Base-by-base conservation (phyloP, 2,329 filamentous ascomycete species). In the Alternaria arbusti region DNA sequence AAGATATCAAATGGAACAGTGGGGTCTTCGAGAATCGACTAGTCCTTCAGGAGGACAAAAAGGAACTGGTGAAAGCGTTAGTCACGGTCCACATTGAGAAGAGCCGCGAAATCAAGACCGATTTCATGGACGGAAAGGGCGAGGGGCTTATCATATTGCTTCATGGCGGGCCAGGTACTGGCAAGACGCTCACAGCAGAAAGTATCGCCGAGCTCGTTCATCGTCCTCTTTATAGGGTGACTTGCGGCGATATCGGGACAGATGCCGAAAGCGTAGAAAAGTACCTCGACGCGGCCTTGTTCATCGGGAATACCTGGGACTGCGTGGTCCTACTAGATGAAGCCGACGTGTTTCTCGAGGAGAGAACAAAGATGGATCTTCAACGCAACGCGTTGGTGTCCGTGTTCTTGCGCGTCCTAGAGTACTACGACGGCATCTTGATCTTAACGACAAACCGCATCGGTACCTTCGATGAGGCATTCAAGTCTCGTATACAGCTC, bases 271-370 rank as follows among this genome's bases (percentile, higher is more conserved):
- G 59, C 0, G 68, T 67, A 0, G 66, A 69, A 30, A 51, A 59
- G 12, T 57, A 67, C 2, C 54, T 69, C 0, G 17, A 63, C 5
- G 46, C 49, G 0, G 54, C 30, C 1, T 17, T 67, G 0, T 57
- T 55, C 3, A 13, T 63, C 11, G 52, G 65, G 3, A 63, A 50
- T 0, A 59, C 40, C 9, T 87, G 83, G 76, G 83, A 82, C 11
- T 86, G 83, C 30, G 55, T 88, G 3, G 81, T 88, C 84, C 61
- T 71, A 0, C 56, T 70, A 6, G 69, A 70, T n/a, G 65, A 71
- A 26, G 67, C 69, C 1, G 67, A 89, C 57, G 85, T 88, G 11
- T 88, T 87, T 73, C 82, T 89, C 5, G 84, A 87, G 73, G 74
- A 82, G 51, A 83, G 86, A 3, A 65, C 26, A 3, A 30, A 56